Conservation (phyloP, 306 rosid species). For the Hippophae rhamnoides region DNA sequence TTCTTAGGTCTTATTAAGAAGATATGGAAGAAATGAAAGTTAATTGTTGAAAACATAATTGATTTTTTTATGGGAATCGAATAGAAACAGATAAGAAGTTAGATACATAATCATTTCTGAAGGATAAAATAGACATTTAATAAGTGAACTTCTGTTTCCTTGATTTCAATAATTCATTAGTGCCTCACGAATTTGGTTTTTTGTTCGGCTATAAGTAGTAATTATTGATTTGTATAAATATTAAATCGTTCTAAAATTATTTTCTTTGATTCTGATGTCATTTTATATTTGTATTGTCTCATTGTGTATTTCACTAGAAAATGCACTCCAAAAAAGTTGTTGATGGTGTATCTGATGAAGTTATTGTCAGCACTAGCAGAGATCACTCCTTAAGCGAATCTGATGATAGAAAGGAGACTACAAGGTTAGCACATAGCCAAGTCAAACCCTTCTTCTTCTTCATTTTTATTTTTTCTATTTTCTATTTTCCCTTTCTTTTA, state of each 20-base stretch:
- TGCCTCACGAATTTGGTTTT: too few relatives aligned
- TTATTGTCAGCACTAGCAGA: constrained; percentile 5
- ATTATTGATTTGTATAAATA: background rate
- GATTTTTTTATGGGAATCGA: too few relatives aligned
- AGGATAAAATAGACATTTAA: too few relatives aligned
- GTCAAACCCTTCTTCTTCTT: background rate
- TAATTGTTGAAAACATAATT: too few relatives aligned
- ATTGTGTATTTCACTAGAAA: constrained; percentile 23
- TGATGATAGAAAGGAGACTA: constrained; percentile 10
- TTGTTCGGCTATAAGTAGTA: too few relatives aligned
- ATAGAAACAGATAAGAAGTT: too few relatives aligned
- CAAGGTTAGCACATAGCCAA: constrained; percentile 30
- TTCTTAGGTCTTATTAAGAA: too few relatives aligned
- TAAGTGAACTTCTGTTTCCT: too few relatives aligned
- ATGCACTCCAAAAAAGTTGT: constrained; percentile 37
- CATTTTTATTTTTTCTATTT: background rate
- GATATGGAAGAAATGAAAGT: too few relatives aligned
- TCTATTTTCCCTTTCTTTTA: background rate
- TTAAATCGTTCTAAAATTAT: background rate
- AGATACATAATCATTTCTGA: too few relatives aligned
- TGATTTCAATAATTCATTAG: too few relatives aligned
- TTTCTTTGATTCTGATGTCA: background rate
- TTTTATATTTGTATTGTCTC: background rate
- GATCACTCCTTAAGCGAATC: constrained; percentile 16
- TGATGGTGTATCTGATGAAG: constrained; percentile 19